Conservation (phyloP, 2,329 filamentous ascomycete species). For the Penicillium sp. region DNA sequence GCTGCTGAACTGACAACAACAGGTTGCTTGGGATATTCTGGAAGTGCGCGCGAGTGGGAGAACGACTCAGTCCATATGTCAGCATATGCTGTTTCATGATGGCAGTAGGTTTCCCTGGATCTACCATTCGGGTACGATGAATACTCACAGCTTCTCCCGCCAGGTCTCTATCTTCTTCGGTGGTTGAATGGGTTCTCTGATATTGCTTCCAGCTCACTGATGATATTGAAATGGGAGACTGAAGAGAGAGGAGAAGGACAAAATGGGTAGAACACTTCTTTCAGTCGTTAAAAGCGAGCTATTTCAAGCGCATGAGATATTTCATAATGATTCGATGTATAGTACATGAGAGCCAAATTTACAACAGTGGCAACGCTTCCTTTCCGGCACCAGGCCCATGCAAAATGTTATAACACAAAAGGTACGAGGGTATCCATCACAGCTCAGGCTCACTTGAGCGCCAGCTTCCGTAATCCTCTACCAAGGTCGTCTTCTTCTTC, state of each 20-base stretch:
- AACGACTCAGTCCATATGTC: conserved; percentile 90
- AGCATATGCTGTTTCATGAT: conserved; percentile 89
- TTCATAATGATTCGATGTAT: conserved; percentile 28
- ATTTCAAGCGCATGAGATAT: conserved; percentile 11
- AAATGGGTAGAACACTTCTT: not conserved
- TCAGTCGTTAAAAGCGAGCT: conserved; percentile 4
- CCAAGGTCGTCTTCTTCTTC: conserved; percentile 25
- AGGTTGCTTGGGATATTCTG: conserved; percentile 84
- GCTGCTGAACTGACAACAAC: conserved; percentile 6
- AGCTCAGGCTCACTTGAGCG: conserved; percentile 20
- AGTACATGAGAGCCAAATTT: conserved; percentile 23
- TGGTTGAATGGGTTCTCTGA: conserved; percentile 19
- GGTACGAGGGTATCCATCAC: conserved; percentile 26
- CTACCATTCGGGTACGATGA: not conserved
- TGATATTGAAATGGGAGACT: not conserved
- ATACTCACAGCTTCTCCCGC: conserved; percentile 1
- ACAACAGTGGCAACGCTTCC: conserved; percentile 13
- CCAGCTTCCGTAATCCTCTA: conserved; percentile 28
- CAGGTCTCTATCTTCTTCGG: conserved; percentile 39
- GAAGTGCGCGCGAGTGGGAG: conserved; percentile 90
- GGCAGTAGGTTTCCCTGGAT: conserved; percentile 59
- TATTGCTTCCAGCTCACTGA: not conserved
- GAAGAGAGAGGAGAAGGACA: not conserved
- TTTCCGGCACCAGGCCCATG: conserved; percentile 9
- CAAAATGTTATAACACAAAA: conserved; percentile 17